Evolutionary conservation across 2,329 filamentous ascomycete species (phyloP).

Genomic region (Blastomyces gilchristii): DNA sequence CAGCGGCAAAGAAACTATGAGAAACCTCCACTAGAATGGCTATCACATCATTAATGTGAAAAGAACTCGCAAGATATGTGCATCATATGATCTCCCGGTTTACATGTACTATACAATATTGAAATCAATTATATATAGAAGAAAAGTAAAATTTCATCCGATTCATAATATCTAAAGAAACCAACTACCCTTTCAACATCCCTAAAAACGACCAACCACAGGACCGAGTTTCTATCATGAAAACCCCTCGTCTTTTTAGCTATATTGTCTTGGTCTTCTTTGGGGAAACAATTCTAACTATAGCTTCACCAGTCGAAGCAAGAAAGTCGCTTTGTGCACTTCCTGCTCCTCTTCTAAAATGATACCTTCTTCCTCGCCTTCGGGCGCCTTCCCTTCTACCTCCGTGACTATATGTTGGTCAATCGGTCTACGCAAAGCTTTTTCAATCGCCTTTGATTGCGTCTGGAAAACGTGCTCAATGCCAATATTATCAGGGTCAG

Average conservation of each 20-base stretch:
- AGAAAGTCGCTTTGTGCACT: conserved; percentile 69
- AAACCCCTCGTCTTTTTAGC: not conserved
- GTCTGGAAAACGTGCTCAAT: conserved; percentile 59
- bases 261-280: not conserved
- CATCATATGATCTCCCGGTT: not conserved
- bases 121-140: not conserved
- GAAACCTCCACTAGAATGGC: not conserved
- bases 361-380: conserved; percentile 46
- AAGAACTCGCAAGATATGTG: not conserved
- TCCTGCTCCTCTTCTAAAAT: conserved; percentile 79
- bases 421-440: conserved; percentile 64
- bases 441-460: conserved; percentile 60
- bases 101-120: not conserved
- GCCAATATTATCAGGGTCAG: conserved; percentile 67
- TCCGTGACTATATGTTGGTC: conserved; percentile 57
- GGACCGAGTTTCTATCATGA: not conserved
- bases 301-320: conserved; percentile 65
- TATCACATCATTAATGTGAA: not conserved
- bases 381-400: conserved; percentile 48
- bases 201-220: not conserved
- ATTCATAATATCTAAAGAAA: conserved; percentile 1
- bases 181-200: not conserved
- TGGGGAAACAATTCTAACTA: conserved; percentile 32
- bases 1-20: conserved; percentile 40
- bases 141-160: not conserved